Evolutionary conservation across 192 early-diverging fungal species (phyloP).

Genomic region (Powellomyces hirtus): DNA sequence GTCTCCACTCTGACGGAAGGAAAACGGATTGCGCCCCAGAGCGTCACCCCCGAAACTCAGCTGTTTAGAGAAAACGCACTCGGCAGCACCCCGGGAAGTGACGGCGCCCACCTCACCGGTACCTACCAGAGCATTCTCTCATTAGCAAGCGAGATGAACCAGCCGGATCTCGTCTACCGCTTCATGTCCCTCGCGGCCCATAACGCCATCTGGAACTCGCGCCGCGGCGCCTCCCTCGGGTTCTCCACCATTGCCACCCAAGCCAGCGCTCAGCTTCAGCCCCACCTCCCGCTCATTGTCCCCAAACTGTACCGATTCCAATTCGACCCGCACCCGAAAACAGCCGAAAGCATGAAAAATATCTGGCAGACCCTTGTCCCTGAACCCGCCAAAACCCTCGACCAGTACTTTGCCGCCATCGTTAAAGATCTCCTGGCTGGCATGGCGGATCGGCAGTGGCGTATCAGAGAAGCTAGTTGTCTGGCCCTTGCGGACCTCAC

Average conservation of each 20-base stretch:
- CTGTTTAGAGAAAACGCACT: slow-evolving; percentile 68
- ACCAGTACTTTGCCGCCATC: slow-evolving; percentile 77
- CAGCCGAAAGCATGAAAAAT: slow-evolving; percentile 82
- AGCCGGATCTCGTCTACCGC: slow-evolving; percentile 89
- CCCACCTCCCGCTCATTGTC: slow-evolving; percentile 70
- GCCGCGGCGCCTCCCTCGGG: slow-evolving; percentile 84
- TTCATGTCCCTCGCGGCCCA: slow-evolving; percentile 92
- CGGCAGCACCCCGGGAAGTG: slow-evolving; percentile 67
- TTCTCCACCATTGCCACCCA: slow-evolving; percentile 74
- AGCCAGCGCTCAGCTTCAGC: slow-evolving; percentile 78
- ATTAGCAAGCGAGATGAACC: slow-evolving; percentile 90
- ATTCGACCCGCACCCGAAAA: slow-evolving; percentile 87
- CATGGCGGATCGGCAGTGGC: slow-evolving; percentile 80
- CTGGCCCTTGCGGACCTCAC: slow-evolving; percentile 72
- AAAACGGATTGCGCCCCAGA: slow-evolving; percentile 47
- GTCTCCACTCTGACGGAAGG: slow-evolving; percentile 79
- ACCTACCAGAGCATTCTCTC: slow-evolving; percentile 61
- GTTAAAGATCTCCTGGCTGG: slow-evolving; percentile 74
- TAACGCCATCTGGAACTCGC: slow-evolving; percentile 87
- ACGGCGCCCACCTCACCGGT: slow-evolving; percentile 41
- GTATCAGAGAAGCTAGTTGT: slow-evolving; percentile 80
- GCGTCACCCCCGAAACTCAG: slow-evolving; percentile 68
- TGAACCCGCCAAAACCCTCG: slow-evolving; percentile 64
- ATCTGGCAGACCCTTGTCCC: slow-evolving; percentile 76
- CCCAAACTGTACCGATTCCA: slow-evolving; percentile 86